These are phyloP conservation scores for Mucor mucedo DNA, from an alignment of 371 early-diverging fungal species.

Conservation along the genomic window DNA sequence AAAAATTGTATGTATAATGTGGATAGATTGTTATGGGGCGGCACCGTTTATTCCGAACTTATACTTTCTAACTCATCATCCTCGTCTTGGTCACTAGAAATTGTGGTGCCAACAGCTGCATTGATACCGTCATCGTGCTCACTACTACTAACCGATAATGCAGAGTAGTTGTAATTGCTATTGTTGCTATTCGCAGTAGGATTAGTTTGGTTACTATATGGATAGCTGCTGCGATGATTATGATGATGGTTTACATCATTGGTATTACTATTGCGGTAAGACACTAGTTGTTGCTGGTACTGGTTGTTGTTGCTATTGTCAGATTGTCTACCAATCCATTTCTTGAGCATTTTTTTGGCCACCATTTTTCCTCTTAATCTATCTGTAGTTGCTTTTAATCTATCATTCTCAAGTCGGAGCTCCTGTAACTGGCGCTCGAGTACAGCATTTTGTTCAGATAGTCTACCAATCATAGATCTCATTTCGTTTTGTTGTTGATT, in stretches of 20 bases:
- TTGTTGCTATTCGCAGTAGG: conserved; percentile 10
- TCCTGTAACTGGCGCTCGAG: conserved; percentile 59
- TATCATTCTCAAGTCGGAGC: conserved; percentile 54
- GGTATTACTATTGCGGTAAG: not conserved
- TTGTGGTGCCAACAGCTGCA: conserved; percentile 13
- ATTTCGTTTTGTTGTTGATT: conserved; percentile 67
- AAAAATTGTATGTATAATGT: not conserved
- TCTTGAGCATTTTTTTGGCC: conserved; percentile 64
- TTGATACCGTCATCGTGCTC: conserved; percentile 17
- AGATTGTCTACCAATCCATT: conserved; percentile 45
- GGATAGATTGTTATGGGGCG: not conserved
- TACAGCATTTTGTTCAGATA: conserved; percentile 61
- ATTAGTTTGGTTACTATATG: not conserved
- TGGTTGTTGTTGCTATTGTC: not conserved
- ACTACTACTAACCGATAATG: conserved; percentile 20
- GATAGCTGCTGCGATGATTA: not conserved
- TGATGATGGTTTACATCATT: conserved; percentile 6
- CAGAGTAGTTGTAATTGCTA: conserved; percentile 20
- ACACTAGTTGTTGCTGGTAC: conserved; percentile 5
- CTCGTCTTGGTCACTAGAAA: conserved; percentile 24
- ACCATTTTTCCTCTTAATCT: conserved; percentile 61
- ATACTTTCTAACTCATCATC: conserved; percentile 32
- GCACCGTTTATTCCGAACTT: conserved; percentile 15
- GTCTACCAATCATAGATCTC: conserved; percentile 51
- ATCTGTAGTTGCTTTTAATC: conserved; percentile 54